Conservation (phyloP, 257 asterid species). For the Primulina eburnea region DNA sequence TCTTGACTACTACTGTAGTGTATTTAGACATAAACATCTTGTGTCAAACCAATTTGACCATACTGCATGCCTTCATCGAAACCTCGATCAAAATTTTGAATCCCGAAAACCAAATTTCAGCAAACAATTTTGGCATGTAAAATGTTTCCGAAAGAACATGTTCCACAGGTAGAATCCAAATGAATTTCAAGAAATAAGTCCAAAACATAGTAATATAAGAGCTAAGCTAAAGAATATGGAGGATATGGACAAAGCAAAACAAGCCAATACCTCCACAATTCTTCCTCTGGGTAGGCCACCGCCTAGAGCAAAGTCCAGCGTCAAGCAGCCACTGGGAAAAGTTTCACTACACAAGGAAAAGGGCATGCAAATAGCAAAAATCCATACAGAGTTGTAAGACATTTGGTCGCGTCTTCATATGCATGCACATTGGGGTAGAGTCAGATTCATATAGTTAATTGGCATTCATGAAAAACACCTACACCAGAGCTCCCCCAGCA, state of each 20-base stretch:
- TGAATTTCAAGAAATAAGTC: not conserved
- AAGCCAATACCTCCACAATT: conserved; percentile 73
- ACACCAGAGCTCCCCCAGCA: conserved; percentile 98
- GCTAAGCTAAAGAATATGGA: not conserved
- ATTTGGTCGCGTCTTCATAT: not conserved
- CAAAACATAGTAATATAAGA: not conserved
- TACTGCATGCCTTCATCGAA: not conserved
- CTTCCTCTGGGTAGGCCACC: conserved; percentile 99
- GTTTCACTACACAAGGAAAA: conserved; percentile 65
- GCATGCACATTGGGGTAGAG: not conserved
- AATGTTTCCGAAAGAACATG: not conserved
- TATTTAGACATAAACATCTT: no score
- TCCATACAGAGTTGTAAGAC: not conserved
- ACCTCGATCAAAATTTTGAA: not conserved
- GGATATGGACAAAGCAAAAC: not conserved
- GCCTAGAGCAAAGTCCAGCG: conserved; percentile 92
- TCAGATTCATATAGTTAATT: not conserved
- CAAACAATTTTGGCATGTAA: not conserved
- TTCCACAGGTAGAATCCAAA: conserved; percentile 1
- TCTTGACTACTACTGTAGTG: no score
- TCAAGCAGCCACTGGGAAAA: conserved; percentile 94
- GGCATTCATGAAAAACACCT: conserved; percentile 35
- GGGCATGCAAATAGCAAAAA: not conserved
- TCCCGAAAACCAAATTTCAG: conserved; percentile 6
- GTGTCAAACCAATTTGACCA: no score